Conservation (phyloP, 1,139 yeast genomes). For the Saccharomyces hybrid region DNA sequence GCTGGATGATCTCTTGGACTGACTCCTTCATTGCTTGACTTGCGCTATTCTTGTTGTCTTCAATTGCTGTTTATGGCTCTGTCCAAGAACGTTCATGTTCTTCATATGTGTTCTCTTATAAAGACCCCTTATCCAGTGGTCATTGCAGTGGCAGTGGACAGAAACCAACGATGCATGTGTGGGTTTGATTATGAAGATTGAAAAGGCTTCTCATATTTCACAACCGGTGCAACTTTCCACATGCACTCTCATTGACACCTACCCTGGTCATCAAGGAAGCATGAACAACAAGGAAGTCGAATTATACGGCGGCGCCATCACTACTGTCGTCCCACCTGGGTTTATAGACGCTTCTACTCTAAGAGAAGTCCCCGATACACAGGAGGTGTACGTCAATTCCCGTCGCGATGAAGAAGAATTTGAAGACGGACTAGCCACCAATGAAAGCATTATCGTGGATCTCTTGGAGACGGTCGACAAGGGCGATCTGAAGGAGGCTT, state of each 20-base stretch:
- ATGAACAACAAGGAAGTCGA: conserved; percentile 6
- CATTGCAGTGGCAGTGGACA: not conserved
- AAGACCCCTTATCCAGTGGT: not conserved
- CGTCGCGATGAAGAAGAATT: conserved; percentile 31
- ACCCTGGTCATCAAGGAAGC: not conserved
- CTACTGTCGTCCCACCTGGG: conserved; percentile 45
- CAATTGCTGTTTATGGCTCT: not conserved
- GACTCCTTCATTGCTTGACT: not conserved
- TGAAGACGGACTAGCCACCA: conserved; percentile 34
- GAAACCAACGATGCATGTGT: not conserved
- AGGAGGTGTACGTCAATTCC: conserved; percentile 61
- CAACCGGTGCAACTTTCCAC: not conserved
- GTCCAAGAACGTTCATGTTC: not conserved
- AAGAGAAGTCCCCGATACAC: conserved; percentile 81
- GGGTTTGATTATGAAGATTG: conserved; percentile 1
- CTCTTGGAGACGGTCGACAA: conserved; percentile 51
- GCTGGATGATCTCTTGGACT: conserved; percentile 1
- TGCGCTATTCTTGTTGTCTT: too few species aligned
- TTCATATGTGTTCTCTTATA: not conserved
- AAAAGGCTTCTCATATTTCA: not conserved
- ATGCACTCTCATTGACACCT: not conserved
- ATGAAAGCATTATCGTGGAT: conserved; percentile 64
- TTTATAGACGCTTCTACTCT: conserved; percentile 64
- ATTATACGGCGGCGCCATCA: conserved; percentile 75
- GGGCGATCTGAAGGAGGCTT: conserved; percentile 33